Base-by-base conservation (phyloP, 1,139 yeast species). In the Blastobotrys raffinosifermentans region DNA sequence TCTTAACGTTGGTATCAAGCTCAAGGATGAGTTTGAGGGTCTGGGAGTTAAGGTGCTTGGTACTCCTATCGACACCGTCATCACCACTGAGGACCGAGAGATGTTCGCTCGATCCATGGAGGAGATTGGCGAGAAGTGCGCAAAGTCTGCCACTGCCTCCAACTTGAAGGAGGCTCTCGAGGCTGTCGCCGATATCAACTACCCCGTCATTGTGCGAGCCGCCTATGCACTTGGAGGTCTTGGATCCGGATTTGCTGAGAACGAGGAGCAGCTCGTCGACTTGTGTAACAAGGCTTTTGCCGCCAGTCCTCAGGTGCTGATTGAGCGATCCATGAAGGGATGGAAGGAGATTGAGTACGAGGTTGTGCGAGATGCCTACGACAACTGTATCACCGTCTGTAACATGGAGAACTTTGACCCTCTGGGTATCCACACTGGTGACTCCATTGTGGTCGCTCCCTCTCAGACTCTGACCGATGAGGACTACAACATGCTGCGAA, bases 391-490 rank as follows among this genome's bases (percentile, higher is more conserved):
- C 58, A 91, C 98, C 38, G 98, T 91, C 47, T 91, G 98, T 77
- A 91, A 91, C 70, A 91, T 91, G 98, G 98, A 91, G 69, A 91
- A 91, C 71, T 91, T 91, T 55, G 98, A 91, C 69, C 98, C 98
- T 36, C 76, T 91, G 57, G 98, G 98, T 63, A 89, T 91, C 57
- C 98, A 91, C 64, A 91, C 98, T 48, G 98, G 98, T 73, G 98
- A 91, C 64, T 91, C 98, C 39, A 91, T 91, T 59, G 98, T 91
- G 40, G 96, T 91, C 57, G 98, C 98, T 41, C 98, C 98, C 40
- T 89, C 97, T 29, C 98, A 91, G 70, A 91, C 98, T 29, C 72
- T 91, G 52, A 83, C 96, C 20, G 97, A 91, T 59, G 97, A 87
- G 64, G 98, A 91, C 58, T 91, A 89, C 72, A 86, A 91, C 67